Base-by-base conservation (phyloP, 148 eudicot species). In the Chenopodium formosanum region DNA sequence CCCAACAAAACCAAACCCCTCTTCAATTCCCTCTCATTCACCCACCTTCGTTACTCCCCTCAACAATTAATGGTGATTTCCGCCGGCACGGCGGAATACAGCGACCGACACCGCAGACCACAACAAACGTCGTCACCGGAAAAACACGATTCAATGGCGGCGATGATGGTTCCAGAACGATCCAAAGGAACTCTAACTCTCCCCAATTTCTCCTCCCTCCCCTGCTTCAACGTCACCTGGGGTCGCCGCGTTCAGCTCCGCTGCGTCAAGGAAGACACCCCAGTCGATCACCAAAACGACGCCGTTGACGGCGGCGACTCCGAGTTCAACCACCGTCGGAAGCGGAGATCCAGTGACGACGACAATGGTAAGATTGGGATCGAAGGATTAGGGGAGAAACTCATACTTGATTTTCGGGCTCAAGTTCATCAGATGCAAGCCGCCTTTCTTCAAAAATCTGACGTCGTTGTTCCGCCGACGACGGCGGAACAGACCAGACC, bases 191-290 rank as follows among this genome's bases (percentile, higher is more conserved):
- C 5, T 4, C 22, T 90, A 56, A 17, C 5, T 4, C 22, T 90
- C 68, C 91, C 89, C 82, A 90, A 91, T 75, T 94, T 94, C 90
- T 76, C 91, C 10, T 62, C 89, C 37, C 89, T 90, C 4, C 83
- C 87, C 7, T 75, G 80, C 46, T 78, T 92, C 46, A 85, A 85
- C 58, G 75, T 91, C 65, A 82, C 84, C 78, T 92, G 97, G 97
- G 97, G 95, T 8, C 78, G 79, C 14, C 92, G 22, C 0, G 22
- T 14, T 4, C 62, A 90, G 9, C 78, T 91, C 56, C 83, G 91
- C n/a, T 91, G 92, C 68, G 87, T 86, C 87, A 88, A 56, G 62
- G 22, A 56, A 16, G 62, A 56, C 5, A 4, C 16, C 22, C 4
- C 16, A 22, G 62, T 4, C 17, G 62, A 4, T 16, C 20, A 56